These are phyloP conservation scores for Acanthamoeba triangularis DNA, from an alignment of 208 protist genomes.

Conservation along the genomic window DNA sequence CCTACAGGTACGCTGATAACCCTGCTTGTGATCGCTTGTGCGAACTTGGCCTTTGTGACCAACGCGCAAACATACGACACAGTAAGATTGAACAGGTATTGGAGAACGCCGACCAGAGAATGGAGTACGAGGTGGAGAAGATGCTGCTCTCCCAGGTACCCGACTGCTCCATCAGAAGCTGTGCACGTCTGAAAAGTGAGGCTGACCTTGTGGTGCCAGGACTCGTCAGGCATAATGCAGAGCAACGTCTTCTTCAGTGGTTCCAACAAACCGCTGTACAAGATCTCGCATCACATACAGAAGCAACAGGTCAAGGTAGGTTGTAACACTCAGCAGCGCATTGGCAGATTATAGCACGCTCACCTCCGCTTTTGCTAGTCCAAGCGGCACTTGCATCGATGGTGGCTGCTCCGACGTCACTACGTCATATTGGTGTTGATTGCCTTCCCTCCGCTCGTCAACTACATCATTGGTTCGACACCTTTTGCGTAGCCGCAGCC, in stretches of 20 bases:
- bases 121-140: slow-evolving; percentile 56
- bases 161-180: not conserved
- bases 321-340: not conserved
- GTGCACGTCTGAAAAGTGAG: too few relatives aligned
- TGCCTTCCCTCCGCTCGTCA: not conserved
- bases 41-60: not conserved
- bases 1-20: slow-evolving; percentile 35
- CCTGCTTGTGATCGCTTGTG: too few relatives aligned
- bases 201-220: not conserved
- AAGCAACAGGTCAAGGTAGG: not conserved
- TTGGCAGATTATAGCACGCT: not conserved
- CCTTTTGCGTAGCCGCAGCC: not conserved
- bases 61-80: not conserved
- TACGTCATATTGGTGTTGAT: not conserved
- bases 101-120: slow-evolving; percentile 39
- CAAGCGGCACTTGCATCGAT: slow-evolving; percentile 19
- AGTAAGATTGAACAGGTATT: slow-evolving; percentile 11
- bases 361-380: not conserved
- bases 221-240: not conserved
- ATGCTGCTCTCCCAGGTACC: slow-evolving; percentile 40
- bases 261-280: not conserved
- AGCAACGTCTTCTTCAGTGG: slow-evolving; percentile 52
- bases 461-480: not conserved
- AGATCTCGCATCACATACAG: slow-evolving; percentile 32
- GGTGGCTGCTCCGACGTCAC: slow-evolving; percentile 9